A percentile compares a stretch with the other conserved stretches of the same genome.
Conservation (phyloP, 306 rosid species). For the Prunus armeniaca region DNA sequence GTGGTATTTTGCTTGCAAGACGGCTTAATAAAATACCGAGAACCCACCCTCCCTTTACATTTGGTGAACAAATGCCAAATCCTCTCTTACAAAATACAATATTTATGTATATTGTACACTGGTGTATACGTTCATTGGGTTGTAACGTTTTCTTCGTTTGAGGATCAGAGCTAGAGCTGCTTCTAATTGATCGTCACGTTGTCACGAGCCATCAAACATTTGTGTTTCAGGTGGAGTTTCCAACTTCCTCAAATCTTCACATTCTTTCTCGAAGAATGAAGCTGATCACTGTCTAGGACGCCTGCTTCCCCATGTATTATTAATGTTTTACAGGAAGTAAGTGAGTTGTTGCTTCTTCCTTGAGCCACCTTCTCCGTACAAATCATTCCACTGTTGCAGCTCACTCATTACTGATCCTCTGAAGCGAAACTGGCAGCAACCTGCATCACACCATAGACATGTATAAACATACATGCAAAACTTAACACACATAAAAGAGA, state of each 20-base stretch:
- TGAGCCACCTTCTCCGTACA: constrained; percentile 94
- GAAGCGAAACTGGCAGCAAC: constrained; percentile 90
- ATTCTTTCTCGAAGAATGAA: constrained; percentile 14
- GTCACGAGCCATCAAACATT: constrained; percentile 13
- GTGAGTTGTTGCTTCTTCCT: constrained; percentile 92
- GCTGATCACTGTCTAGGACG: constrained; percentile 16
- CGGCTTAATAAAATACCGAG: constrained; percentile 19
- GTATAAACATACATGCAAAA: not conserved
- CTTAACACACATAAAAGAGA: not conserved
- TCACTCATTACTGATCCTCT: constrained; percentile 81
- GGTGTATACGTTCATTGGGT: constrained; percentile 15
- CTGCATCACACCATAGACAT: constrained; percentile 35
- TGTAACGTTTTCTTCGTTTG: constrained; percentile 10
- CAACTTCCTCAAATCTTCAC: constrained; percentile 19
- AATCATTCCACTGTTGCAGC: constrained; percentile 90
- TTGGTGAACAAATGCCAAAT: constrained; percentile 24
- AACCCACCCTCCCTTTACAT: constrained; percentile 37
- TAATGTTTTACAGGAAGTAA: constrained; percentile 61
- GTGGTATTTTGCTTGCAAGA: constrained; percentile 17
- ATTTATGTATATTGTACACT: not conserved
- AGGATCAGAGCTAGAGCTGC: not conserved
- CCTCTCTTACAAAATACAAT: not conserved
- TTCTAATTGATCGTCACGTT: constrained; percentile 3
- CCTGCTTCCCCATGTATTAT: not conserved
- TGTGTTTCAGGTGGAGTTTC: constrained; percentile 16